These are phyloP conservation scores for Vittaforma corneae DNA, from an alignment of 371 early-diverging fungal genomes.

Conservation along the genomic window DNA sequence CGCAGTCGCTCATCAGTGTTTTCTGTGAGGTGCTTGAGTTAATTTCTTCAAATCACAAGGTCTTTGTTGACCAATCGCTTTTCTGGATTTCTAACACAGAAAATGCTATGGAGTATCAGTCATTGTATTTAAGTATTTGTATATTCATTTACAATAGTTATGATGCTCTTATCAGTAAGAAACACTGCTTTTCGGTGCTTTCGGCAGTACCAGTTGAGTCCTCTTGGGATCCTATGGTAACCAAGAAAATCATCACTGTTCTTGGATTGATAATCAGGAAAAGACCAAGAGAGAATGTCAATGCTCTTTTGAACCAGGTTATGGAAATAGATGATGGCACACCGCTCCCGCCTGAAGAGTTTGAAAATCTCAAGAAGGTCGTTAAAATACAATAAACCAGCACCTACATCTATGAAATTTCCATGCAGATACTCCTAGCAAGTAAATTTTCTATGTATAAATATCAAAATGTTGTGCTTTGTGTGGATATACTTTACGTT, in stretches of 20 bases:
- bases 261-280: slow-evolving; percentile 23
- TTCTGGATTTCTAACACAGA: slow-evolving; percentile 38
- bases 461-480: too few species aligned
- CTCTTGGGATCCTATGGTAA: slow-evolving; percentile 23
- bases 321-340: slow-evolving; percentile 41
- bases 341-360: slow-evolving; percentile 22
- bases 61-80: slow-evolving; percentile 29
- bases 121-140: slow-evolving; percentile 30
- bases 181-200: slow-evolving; percentile 15
- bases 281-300: slow-evolving; percentile 4
- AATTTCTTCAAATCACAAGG: slow-evolving; percentile 3
- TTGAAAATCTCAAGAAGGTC: slow-evolving; percentile 10
- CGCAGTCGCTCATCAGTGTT: slow-evolving; percentile 2
- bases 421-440: too few species aligned
- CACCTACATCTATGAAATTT: too few species aligned
- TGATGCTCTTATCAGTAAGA: slow-evolving; percentile 4
- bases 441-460: too few species aligned
- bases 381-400: too few species aligned
- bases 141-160: slow-evolving; percentile 11
- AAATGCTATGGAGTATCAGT: slow-evolving; percentile 9
- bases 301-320: not conserved
- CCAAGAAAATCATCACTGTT: slow-evolving; percentile 33
- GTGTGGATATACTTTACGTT: too few species aligned
- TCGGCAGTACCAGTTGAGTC: slow-evolving; percentile 12
- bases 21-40: slow-evolving; percentile 18